These are phyloP conservation scores for Neltuma alba DNA, from an alignment of 306 rosid species.

Conservation along the genomic window DNA sequence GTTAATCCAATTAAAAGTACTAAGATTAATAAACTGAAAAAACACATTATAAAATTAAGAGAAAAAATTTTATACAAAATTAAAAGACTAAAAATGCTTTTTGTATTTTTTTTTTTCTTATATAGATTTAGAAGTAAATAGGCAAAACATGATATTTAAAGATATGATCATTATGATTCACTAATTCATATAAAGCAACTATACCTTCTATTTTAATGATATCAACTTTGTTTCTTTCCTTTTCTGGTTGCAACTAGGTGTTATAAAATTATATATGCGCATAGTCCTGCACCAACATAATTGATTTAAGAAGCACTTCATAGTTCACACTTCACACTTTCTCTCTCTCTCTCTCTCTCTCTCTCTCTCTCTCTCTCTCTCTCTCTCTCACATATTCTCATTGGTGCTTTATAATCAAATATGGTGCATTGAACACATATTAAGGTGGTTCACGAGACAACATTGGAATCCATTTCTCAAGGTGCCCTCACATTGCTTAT, in stretches of 20 bases:
- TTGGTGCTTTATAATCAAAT: neutral
- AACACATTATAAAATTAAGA: no score
- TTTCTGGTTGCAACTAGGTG: no score
- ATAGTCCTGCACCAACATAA: no score
- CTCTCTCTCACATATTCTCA: neutral
- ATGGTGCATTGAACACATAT: neutral
- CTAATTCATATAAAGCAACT: no score
- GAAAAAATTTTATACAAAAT: no score
- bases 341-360: neutral
- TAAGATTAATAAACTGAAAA: no score
- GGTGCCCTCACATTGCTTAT: slow-evolving; percentile 1
- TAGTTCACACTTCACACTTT: no score
- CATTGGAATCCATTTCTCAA: slow-evolving; percentile 32
- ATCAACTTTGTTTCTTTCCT: neutral
- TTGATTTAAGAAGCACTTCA: no score
- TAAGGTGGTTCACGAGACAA: slow-evolving; percentile 39
- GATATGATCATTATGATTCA: neutral
- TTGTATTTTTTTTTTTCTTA: neutral
- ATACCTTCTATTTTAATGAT: neutral
- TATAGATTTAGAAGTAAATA: neutral
- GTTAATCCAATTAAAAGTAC: neutral
- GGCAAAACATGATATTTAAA: neutral
- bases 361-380: neutral
- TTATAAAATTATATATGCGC: neutral
- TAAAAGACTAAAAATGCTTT: no score